Conservation (phyloP, 805 yeast genomes). For the Sugiyamaella marilandica region DNA sequence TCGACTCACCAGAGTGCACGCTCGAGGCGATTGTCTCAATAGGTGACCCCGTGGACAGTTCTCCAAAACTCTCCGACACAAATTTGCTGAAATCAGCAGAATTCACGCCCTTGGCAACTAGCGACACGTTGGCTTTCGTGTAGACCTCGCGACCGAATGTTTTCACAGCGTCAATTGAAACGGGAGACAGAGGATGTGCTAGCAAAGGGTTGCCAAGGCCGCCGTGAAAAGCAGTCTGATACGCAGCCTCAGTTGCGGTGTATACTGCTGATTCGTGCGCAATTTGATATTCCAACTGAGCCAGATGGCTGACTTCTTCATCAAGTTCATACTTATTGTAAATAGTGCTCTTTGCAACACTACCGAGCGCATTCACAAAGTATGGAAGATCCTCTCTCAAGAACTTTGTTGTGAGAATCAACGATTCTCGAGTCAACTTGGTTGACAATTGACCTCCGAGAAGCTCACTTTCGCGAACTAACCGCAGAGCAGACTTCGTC, state of each 20-base stretch:
- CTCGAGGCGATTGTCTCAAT: slow-evolving; percentile 41
- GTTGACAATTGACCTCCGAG: slow-evolving; percentile 79
- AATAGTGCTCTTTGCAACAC: slow-evolving; percentile 57
- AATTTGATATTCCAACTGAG: slow-evolving; percentile 52
- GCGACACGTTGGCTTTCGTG: slow-evolving; percentile 63
- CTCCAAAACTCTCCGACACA: slow-evolving; percentile 49
- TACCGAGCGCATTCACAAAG: slow-evolving; percentile 80
- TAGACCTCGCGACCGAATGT: slow-evolving; percentile 62
- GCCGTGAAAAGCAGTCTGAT: slow-evolving; percentile 73
- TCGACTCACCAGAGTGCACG: slow-evolving; percentile 58
- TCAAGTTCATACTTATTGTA: slow-evolving; percentile 78
- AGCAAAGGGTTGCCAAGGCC: slow-evolving; percentile 84
- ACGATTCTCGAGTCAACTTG: slow-evolving; percentile 73
- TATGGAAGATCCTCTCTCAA: slow-evolving; percentile 86
- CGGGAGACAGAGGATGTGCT: slow-evolving; percentile 59
- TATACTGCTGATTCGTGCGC: slow-evolving; percentile 45
- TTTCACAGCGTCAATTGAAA: slow-evolving; percentile 60
- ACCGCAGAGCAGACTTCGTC: slow-evolving; percentile 81
- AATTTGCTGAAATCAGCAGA: slow-evolving; percentile 65
- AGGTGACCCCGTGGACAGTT: slow-evolving; percentile 58
- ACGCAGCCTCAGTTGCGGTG: slow-evolving; percentile 72
- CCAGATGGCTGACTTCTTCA: slow-evolving; percentile 80
- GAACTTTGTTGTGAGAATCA: slow-evolving; percentile 75
- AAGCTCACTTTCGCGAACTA: slow-evolving; percentile 90
- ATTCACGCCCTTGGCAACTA: slow-evolving; percentile 70